These are phyloP conservation scores for Lactifluus pinguis DNA, from an alignment of 768 basidiomycete species.

Conservation along the genomic window DNA sequence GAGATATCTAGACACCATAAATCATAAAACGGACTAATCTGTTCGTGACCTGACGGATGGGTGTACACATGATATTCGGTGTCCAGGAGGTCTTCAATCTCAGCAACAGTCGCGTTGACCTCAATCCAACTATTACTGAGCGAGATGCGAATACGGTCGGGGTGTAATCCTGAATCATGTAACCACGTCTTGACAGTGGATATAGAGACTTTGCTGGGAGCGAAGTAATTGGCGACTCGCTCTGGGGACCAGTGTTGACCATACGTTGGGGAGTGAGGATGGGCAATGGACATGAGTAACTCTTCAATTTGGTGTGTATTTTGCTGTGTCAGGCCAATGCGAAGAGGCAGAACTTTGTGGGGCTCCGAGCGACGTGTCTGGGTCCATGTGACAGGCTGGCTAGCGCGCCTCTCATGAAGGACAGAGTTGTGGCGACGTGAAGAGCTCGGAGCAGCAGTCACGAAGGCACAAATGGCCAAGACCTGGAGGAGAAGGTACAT, in stretches of 20 bases:
- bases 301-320: slow-evolving; percentile 36
- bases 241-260: slow-evolving; percentile 38
- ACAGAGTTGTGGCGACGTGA: slow-evolving; percentile 20
- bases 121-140: slow-evolving; percentile 34
- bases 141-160: slow-evolving; percentile 28
- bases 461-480: slow-evolving; percentile 18
- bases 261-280: slow-evolving; percentile 36
- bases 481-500: neutral
- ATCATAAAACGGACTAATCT: slow-evolving; percentile 26
- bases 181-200: slow-evolving; percentile 34
- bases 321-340: slow-evolving; percentile 36
- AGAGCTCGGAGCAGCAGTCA: slow-evolving; percentile 9
- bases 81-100: slow-evolving; percentile 36
- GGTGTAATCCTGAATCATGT: slow-evolving; percentile 28
- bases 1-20: neutral
- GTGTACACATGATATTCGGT: slow-evolving; percentile 36
- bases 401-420: slow-evolving; percentile 33
- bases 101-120: slow-evolving; percentile 32
- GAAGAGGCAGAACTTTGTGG: slow-evolving; percentile 32
- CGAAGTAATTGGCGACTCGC: slow-evolving; percentile 34
- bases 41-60: slow-evolving; percentile 30
- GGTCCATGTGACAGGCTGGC: slow-evolving; percentile 28
- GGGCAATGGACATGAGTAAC: slow-evolving; percentile 34
- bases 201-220: slow-evolving; percentile 24
- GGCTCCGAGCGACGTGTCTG: slow-evolving; percentile 25